Evolutionary conservation across 306 rosid species (phyloP).

Genomic region (Boehmeria nivea): DNA sequence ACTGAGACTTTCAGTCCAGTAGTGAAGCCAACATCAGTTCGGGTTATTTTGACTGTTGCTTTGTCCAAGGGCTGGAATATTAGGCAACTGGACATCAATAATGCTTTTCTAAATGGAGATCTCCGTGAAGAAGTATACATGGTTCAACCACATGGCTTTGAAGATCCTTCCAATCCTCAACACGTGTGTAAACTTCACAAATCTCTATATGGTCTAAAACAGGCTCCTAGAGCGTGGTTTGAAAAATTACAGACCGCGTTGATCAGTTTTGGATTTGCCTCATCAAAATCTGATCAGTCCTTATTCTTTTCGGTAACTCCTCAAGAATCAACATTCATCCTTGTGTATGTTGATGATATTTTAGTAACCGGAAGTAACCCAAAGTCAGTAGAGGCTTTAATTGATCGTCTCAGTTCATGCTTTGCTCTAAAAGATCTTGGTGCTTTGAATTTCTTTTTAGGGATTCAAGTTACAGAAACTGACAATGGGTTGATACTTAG

Average conservation of each 20-base stretch:
- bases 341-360: slow-evolving; percentile 9
- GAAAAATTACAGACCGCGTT: neutral
- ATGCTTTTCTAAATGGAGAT: no score
- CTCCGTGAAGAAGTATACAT: no score
- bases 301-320: neutral
- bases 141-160: no score
- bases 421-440: slow-evolving; percentile 11
- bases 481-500: no score
- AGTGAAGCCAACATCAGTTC: no score
- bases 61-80: no score
- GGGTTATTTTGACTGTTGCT: no score
- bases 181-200: neutral
- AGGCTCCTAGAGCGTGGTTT: neutral
- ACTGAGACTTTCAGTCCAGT: no score
- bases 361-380: neutral
- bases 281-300: slow-evolving; percentile 1
- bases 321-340: neutral
- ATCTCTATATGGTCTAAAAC: neutral
- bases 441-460: neutral
- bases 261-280: neutral
- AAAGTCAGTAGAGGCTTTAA: neutral
- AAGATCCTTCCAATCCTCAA: neutral
- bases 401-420: no score
- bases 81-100: no score
- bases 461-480: neutral